phyloP scores from a whole-genome alignment of 768 basidiomycete genomes.

The Serendipita sp. region DNA sequence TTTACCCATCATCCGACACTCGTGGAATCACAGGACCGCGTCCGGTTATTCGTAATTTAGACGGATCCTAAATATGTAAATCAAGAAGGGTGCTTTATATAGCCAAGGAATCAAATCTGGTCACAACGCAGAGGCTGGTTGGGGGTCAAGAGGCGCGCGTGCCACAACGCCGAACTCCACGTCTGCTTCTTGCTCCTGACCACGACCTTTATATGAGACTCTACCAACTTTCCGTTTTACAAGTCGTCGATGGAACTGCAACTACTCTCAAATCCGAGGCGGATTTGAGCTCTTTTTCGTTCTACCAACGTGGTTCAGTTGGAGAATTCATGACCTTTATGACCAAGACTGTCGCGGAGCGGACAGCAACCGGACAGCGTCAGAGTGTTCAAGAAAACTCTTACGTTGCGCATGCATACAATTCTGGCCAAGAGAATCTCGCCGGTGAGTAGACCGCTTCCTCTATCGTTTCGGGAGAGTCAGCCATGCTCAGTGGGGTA shows the following conservation, averaged over 20 bases:
- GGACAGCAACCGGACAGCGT: conserved; percentile 74
- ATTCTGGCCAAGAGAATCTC: conserved; percentile 69
- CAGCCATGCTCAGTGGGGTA: conserved; percentile 9
- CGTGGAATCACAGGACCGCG: too few species aligned
- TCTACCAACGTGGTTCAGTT: conserved; percentile 80
- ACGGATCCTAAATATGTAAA: too few species aligned
- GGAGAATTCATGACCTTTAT: conserved; percentile 91
- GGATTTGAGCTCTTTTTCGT: conserved; percentile 83
- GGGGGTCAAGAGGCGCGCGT: neutral
- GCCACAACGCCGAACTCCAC: neutral
- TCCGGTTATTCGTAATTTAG: too few species aligned
- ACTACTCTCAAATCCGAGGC: conserved; percentile 49
- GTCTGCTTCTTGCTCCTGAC: conserved; percentile 4
- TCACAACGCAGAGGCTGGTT: too few species aligned
- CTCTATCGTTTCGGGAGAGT: neutral
- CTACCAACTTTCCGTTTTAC: conserved; percentile 60
- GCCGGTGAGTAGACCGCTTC: conserved; percentile 40
- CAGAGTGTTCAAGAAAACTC: conserved; percentile 90
- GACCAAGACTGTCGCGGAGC: conserved; percentile 78
- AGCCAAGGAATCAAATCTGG: too few species aligned
- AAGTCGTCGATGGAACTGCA: conserved; percentile 49
- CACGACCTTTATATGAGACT: conserved; percentile 52
- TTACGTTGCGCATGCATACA: conserved; percentile 88
- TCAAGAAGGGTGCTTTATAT: too few species aligned
- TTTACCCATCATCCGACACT: too few species aligned